Evolutionary conservation across 2,329 filamentous ascomycete species (phyloP).

Genomic region (Dactylonectria macrodidyma): DNA sequence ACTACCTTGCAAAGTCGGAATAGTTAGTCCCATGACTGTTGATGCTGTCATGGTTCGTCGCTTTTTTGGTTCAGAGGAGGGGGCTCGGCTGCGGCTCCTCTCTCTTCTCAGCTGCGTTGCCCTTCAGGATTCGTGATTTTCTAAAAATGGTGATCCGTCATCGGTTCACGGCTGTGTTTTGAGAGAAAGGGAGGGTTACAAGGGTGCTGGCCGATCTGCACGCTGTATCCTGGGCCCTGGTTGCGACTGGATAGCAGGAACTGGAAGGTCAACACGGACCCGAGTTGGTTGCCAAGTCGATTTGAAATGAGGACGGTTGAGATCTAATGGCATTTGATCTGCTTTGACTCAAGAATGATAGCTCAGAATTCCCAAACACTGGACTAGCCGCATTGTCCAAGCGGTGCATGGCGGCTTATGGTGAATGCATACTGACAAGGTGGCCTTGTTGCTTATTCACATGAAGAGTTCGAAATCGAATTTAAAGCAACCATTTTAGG

Average conservation of each 20-base stretch:
- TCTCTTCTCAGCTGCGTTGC: not conserved
- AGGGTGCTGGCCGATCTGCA: slow-evolving; percentile 47
- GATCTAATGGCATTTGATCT: not conserved
- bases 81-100: not conserved
- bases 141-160: slow-evolving; percentile 42
- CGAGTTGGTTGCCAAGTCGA: not conserved
- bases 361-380: not conserved
- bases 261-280: slow-evolving; percentile 29
- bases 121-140: slow-evolving; percentile 9
- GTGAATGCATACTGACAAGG: not conserved
- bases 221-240: slow-evolving; percentile 46
- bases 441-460: not conserved
- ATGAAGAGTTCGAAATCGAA: not conserved
- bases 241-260: slow-evolving; percentile 41
- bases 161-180: slow-evolving; percentile 35
- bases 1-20: slow-evolving; percentile 32
- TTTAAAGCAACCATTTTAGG: not conserved
- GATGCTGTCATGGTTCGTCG: slow-evolving; percentile 25
- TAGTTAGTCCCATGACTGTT: slow-evolving; percentile 27
- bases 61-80: slow-evolving; percentile 6
- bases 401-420: not conserved
- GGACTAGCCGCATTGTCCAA: not conserved
- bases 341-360: slow-evolving; percentile 1
- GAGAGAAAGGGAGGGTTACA: slow-evolving; percentile 33
- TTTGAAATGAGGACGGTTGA: slow-evolving; percentile 8